These are phyloP conservation scores for Ceratobasidium sp. DNA, from an alignment of 1,284 basidiomycete genomes.

Conservation along the genomic window DNA sequence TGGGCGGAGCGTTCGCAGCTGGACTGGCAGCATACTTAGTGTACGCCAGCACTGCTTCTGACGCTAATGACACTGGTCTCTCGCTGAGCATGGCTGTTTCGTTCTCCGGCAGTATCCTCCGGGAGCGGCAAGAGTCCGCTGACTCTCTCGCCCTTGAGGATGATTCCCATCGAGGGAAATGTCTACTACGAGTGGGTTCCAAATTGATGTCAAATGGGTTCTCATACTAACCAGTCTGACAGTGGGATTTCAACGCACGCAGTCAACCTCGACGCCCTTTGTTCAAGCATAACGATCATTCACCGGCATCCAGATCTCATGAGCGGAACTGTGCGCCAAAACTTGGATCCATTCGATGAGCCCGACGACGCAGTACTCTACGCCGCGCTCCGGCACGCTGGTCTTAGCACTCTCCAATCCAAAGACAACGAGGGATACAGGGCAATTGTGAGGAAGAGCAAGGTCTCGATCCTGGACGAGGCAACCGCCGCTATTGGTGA, in stretches of 20 bases:
- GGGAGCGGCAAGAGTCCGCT: conserved; percentile 75
- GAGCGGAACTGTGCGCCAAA: conserved; percentile 55
- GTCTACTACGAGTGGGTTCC: conserved; percentile 58
- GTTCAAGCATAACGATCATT: conserved; percentile 29
- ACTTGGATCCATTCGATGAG: conserved; percentile 59
- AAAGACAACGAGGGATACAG: conserved; percentile 46
- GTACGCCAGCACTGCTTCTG: neutral
- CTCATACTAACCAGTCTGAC: no score
- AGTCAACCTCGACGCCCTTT: conserved; percentile 32
- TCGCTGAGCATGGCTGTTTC: conserved; percentile 40
- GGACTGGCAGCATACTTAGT: conserved; percentile 42
- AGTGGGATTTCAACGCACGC: conserved; percentile 43
- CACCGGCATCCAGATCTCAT: conserved; percentile 48
- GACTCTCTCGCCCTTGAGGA: conserved; percentile 56
- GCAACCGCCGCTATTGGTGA: conserved; percentile 58
- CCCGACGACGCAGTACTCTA: conserved; percentile 60
- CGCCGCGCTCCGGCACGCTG: conserved; percentile 58
- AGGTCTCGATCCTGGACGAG: conserved; percentile 59
- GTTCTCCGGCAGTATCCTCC: conserved; percentile 24
- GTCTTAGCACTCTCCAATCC: conserved; percentile 48
- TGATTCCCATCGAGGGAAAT: conserved; percentile 67
- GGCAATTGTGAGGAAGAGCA: conserved; percentile 53
- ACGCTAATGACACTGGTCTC: conserved; percentile 42
- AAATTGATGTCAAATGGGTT: no score
- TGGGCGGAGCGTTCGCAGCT: conserved; percentile 44